Evolutionary conservation across 2,329 filamentous ascomycete genomes (phyloP), one percentile per base, ranked within the genome.

Genomic region (Fusarium lyarnte): DNA sequence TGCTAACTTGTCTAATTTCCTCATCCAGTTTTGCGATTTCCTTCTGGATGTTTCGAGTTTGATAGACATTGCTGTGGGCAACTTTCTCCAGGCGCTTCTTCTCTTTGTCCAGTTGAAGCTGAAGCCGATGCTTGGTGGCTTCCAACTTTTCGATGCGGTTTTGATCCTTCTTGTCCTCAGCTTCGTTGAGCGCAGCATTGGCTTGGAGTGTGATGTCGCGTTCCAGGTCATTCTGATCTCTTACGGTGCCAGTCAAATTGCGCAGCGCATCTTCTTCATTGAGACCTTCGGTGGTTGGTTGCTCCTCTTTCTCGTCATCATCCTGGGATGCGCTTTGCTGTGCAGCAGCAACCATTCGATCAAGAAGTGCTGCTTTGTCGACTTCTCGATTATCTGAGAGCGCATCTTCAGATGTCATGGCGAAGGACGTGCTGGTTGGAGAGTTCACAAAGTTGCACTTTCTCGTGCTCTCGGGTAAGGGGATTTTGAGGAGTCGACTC

Each of bases 201-300:
- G 89, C 90, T 73, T 92, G 87, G 21, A 86, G 79, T 3, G 88
- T 88, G 71, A 98, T 97, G 78, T 97, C 94, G 69, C 94, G 89
- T 81, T 98, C 95, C 25, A 98, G 84, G 66, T 98, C 95, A 83
- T 95, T 92, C 80, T 98, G 95, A 77, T 97, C 91, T 63, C 94
- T 90, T 27, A 96, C 90, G 64, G 91, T 87, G 57, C 90, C 88
- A 8, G 92, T 90, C 43, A 94, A 83, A 46, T 87, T 87, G 63
- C 86, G 85, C 33, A 94, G 83, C 25, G 88, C 87, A 57, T 86
- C 85, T 45, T 87, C 87, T 77, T 93, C 91, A 69, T 90, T 88
- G 64, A 87, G 79, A 9, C 73, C 78, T 17, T 76, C 75, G 12
- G 73, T 78, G 53, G 61, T 51, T 29, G 64, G 47, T 19, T 53